Evolutionary conservation across 805 yeast species (phyloP).

Genomic region (Candida parachauliodes): DNA sequence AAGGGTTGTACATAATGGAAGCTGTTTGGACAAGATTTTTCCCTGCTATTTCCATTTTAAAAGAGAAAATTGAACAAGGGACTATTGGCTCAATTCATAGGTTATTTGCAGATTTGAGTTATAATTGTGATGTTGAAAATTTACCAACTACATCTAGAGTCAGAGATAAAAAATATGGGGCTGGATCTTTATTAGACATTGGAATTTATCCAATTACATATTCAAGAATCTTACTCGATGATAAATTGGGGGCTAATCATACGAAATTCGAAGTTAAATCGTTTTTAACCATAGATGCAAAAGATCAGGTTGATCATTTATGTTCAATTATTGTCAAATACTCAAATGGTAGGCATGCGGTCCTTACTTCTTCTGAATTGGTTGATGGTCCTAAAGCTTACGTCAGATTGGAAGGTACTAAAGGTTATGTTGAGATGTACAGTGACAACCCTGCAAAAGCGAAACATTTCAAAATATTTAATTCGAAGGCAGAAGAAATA

Average conservation of each 20-base stretch:
- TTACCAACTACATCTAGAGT: slow-evolving; percentile 33
- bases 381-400: slow-evolving; percentile 25
- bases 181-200: slow-evolving; percentile 54
- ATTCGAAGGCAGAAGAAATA: slow-evolving; percentile 21
- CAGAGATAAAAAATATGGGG: slow-evolving; percentile 46
- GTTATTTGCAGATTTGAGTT: slow-evolving; percentile 41
- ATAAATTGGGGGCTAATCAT: slow-evolving; percentile 26
- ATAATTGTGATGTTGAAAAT: slow-evolving; percentile 28
- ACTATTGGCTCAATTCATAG: slow-evolving; percentile 46
- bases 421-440: slow-evolving; percentile 28
- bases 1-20: slow-evolving; percentile 51
- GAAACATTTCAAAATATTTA: slow-evolving; percentile 27
- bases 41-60: slow-evolving; percentile 37
- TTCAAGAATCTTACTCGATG: slow-evolving; percentile 37
- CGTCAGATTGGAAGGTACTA: slow-evolving; percentile 31
- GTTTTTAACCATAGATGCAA: slow-evolving; percentile 28
- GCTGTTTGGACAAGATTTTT: slow-evolving; percentile 57
- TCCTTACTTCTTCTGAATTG: slow-evolving; percentile 29
- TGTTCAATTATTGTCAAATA: slow-evolving; percentile 36
- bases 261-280: slow-evolving; percentile 26
- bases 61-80: slow-evolving; percentile 34
- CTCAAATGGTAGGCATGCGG: slow-evolving; percentile 39
- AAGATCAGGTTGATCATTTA: slow-evolving; percentile 41
- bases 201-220: slow-evolving; percentile 53
- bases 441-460: slow-evolving; percentile 34